phyloP scores from a whole-genome alignment of 2,329 filamentous ascomycete species.

The Calonectria pteridis region DNA sequence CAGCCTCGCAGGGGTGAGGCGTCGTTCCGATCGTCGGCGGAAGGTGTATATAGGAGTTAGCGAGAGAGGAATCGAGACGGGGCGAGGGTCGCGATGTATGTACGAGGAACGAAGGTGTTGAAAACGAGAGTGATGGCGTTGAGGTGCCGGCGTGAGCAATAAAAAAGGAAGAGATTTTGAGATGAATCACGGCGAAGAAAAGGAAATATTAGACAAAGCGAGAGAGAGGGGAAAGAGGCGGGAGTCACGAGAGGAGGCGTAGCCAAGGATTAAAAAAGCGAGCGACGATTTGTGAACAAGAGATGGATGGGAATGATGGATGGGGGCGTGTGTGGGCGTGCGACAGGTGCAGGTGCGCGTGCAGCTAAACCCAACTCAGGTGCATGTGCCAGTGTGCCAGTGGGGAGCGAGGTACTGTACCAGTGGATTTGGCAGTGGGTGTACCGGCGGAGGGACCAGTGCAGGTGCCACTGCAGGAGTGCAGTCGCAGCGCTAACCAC shows the following conservation, averaged over 20 bases:
- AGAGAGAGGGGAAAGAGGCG: not conserved
- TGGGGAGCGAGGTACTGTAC: not conserved
- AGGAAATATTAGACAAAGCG: constrained; percentile 7
- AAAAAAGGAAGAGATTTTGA: constrained; percentile 5
- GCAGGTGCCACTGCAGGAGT: constrained; percentile 8
- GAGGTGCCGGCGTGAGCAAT: constrained; percentile 5
- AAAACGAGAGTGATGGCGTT: constrained; percentile 15
- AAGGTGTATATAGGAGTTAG: constrained; percentile 10
- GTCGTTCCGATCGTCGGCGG: not conserved
- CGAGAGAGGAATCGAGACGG: constrained; percentile 18
- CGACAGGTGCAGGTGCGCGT: not conserved
- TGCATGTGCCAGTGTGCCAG: not conserved
- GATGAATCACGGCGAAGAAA: constrained; percentile 15
- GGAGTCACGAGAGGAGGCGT: constrained; percentile 19
- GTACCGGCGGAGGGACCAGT: not conserved
- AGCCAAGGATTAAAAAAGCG: constrained; percentile 12
- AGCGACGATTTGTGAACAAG: constrained; percentile 4
- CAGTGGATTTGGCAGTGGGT: not conserved
- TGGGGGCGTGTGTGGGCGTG: not conserved
- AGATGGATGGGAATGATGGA: not conserved
- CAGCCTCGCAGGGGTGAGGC: not conserved
- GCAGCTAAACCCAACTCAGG: constrained; percentile 7
- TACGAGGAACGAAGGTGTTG: constrained; percentile 18
- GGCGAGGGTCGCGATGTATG: not conserved
- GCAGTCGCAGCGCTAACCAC: constrained; percentile 9